These are phyloP conservation scores for Silene coronaria DNA, from an alignment of 179 eudicot species.

Conservation along the genomic window DNA sequence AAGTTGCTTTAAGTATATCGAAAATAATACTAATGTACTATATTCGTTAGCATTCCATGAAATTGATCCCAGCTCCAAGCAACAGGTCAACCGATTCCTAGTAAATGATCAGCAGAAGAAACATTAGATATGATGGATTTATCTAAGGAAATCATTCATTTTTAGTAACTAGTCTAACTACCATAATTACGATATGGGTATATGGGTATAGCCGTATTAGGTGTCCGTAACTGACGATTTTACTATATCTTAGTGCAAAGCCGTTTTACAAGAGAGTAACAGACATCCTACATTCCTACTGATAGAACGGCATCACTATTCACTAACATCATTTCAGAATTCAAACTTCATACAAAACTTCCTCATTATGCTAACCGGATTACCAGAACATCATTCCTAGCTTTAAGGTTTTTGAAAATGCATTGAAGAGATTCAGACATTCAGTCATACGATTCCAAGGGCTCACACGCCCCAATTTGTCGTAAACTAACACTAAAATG, in stretches of 20 bases:
- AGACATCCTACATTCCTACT: background rate
- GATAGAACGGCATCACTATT: background rate
- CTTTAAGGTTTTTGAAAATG: too few relatives aligned
- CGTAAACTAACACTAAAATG: too few relatives aligned
- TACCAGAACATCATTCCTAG: too few relatives aligned
- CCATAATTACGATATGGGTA: too few relatives aligned
- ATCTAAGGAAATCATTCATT: background rate
- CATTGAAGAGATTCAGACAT: too few relatives aligned
- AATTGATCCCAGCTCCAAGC: background rate
- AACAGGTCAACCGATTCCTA: conserved; percentile 8
- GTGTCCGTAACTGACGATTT: too few relatives aligned
- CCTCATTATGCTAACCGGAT: background rate
- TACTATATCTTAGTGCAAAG: too few relatives aligned
- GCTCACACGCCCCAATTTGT: too few relatives aligned
- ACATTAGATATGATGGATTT: background rate
- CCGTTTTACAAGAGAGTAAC: too few relatives aligned
- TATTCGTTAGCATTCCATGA: background rate
- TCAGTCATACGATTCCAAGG: too few relatives aligned
- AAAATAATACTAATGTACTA: background rate
- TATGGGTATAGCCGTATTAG: too few relatives aligned
- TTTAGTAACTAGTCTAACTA: too few relatives aligned
- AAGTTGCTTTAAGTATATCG: background rate
- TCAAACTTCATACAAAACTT: background rate
- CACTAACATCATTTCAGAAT: background rate
- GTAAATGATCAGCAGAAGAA: background rate